Percentiles rank a stretch among this genome's conserved stretches.
Evolutionary conservation across 2,329 filamentous ascomycete species (phyloP).

Genomic region (Trichoderma sp.): DNA sequence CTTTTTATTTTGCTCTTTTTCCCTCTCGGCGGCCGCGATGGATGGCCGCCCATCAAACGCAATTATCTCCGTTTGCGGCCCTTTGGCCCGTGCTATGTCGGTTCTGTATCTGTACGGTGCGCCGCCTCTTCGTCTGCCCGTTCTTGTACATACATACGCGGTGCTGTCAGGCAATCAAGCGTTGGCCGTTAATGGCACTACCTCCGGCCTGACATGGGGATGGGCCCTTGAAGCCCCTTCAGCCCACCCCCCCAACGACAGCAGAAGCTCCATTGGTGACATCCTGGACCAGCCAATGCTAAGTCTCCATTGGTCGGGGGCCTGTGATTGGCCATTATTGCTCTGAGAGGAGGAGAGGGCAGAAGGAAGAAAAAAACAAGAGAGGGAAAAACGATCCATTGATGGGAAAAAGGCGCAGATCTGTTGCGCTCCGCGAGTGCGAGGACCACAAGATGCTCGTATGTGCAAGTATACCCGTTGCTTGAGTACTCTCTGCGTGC

Average conservation of each 20-base stretch:
- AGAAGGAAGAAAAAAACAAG: slow-evolving; percentile 24
- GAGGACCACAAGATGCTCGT: not conserved
- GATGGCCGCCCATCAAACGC: not conserved
- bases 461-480: not conserved
- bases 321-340: slow-evolving; percentile 29
- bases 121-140: not conserved
- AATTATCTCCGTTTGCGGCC: slow-evolving; percentile 4
- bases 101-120: slow-evolving; percentile 6
- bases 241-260: slow-evolving; percentile 12
- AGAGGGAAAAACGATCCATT: not conserved
- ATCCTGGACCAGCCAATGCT: slow-evolving; percentile 27
- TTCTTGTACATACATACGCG: slow-evolving; percentile 12
- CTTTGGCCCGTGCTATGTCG: slow-evolving; percentile 8
- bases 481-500: not conserved
- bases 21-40: not conserved
- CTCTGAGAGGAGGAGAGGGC: not conserved
- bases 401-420: slow-evolving; percentile 30
- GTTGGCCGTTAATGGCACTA: slow-evolving; percentile 22
- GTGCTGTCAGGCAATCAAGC: slow-evolving; percentile 16
- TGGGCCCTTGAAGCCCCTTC: slow-evolving; percentile 7
- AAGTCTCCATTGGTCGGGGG: slow-evolving; percentile 27
- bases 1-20: not conserved
- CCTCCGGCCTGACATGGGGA: slow-evolving; percentile 20
- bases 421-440: slow-evolving; percentile 21
- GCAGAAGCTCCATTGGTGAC: slow-evolving; percentile 25